A percentile compares a stretch with the other conserved stretches of the same genome.
phyloP scores from a whole-genome alignment of 75 land plant genomes.

The Picea glauca region DNA sequence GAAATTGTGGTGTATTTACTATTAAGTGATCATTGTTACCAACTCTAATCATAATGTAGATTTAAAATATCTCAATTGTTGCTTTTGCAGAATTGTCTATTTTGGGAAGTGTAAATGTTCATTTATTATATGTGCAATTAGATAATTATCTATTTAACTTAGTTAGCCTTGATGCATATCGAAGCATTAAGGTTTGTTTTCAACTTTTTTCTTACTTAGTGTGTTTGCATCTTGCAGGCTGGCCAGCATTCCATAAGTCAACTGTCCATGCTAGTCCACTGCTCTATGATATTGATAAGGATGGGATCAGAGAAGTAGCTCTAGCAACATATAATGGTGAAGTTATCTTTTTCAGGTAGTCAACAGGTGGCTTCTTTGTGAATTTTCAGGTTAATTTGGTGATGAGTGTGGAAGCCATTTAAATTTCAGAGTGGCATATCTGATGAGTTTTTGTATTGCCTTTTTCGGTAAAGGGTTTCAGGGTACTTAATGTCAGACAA shows the following conservation, averaged over 20 bases:
- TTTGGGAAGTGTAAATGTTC: neutral
- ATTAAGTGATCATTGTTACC: too few relatives aligned
- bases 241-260: constrained; percentile 98
- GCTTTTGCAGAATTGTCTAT: neutral
- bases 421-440: neutral
- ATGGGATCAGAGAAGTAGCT: constrained; percentile 90
- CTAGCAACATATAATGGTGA: constrained; percentile 96
- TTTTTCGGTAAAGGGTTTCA: constrained; percentile 46
- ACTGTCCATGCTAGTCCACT: constrained; percentile 93
- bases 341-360: constrained; percentile 93
- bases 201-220: neutral
- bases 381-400: neutral
- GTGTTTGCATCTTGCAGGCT: constrained; percentile 47
- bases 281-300: constrained; percentile 95
- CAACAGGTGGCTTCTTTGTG: constrained; percentile 6
- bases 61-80: neutral
- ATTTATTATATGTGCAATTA: neutral
- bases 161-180: too few relatives aligned
- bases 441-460: neutral
- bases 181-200: too few relatives aligned
- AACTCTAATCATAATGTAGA: too few relatives aligned
- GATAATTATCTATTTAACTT: too few relatives aligned
- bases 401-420: neutral
- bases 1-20: too few relatives aligned
- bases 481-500: constrained; percentile 89